Conservation (phyloP, 78 protist genomes). For the Creolimax fragrantissima region DNA sequence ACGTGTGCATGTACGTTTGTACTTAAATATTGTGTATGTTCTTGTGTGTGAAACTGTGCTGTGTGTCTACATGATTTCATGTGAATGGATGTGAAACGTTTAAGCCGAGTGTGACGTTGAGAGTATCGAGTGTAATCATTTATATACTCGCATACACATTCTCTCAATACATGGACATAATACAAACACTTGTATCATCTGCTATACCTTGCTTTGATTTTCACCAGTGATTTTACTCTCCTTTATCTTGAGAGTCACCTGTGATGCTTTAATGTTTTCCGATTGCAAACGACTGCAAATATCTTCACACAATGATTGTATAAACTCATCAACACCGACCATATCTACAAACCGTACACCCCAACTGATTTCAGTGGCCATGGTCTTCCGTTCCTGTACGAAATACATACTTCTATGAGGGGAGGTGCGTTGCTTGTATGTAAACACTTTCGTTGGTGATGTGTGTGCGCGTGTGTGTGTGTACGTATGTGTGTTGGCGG, state of each 20-base stretch:
- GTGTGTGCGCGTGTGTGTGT: background rate
- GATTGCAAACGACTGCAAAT: background rate
- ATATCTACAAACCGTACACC: conserved; percentile 4
- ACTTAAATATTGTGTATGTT: no score
- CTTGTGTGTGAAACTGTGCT: no score
- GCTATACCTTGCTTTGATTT: no score
- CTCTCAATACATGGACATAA: no score
- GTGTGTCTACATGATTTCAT: no score
- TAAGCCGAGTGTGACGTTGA: no score
- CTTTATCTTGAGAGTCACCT: background rate
- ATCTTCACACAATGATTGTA: background rate
- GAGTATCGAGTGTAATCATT: no score
- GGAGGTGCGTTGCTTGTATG: background rate
- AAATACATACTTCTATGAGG: background rate
- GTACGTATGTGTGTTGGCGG: background rate
- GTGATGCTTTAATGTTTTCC: background rate
- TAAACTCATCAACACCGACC: background rate
- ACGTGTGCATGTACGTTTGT: no score
- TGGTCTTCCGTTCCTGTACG: background rate
- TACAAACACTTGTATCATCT: background rate
- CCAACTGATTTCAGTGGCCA: conserved; percentile 12
- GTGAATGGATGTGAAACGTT: no score
- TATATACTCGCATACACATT: no score
- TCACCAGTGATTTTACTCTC: no score
- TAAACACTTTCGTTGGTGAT: background rate